Conservation (phyloP, 306 rosid genomes). For the Sicyos edulis region DNA sequence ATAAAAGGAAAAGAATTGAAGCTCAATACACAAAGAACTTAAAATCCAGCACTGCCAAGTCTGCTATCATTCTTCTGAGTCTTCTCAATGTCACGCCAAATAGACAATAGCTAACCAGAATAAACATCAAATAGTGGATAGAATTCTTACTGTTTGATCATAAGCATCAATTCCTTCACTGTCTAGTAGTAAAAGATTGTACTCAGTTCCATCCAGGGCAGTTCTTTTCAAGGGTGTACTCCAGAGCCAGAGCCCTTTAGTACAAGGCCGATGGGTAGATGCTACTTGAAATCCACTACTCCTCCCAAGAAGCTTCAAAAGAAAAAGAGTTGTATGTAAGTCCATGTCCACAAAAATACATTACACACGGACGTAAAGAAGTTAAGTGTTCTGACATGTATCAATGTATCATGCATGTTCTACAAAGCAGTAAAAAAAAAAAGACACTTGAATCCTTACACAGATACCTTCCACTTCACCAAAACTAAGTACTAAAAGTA, state of each 20-base stretch:
- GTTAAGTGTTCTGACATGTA: background rate
- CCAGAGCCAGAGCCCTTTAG: slow-evolving; percentile 98
- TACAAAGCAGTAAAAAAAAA: background rate
- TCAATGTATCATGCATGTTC: background rate
- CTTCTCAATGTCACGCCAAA: background rate
- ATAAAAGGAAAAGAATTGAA: background rate
- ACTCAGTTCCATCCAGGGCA: slow-evolving; percentile 90
- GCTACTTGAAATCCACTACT: slow-evolving; percentile 92
- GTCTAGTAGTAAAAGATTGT: slow-evolving; percentile 69
- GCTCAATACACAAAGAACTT: background rate
- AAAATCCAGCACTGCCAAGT: background rate
- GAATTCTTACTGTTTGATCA: slow-evolving; percentile 78
- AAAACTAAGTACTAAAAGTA: background rate
- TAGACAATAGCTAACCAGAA: background rate
- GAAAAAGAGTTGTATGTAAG: slow-evolving; percentile 15
- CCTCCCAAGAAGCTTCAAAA: slow-evolving; percentile 78
- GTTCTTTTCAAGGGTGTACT: slow-evolving; percentile 82
- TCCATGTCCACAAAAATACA: background rate
- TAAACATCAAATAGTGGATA: background rate
- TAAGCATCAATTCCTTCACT: slow-evolving; percentile 96
- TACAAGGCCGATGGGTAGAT: slow-evolving; percentile 85
- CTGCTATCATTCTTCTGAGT: background rate
- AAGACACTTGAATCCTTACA: background rate
- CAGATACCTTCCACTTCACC: background rate
- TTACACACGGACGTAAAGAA: background rate